Conservation (phyloP, 1,284 basidiomycete genomes). For the Laetiporus sulphureus region DNA sequence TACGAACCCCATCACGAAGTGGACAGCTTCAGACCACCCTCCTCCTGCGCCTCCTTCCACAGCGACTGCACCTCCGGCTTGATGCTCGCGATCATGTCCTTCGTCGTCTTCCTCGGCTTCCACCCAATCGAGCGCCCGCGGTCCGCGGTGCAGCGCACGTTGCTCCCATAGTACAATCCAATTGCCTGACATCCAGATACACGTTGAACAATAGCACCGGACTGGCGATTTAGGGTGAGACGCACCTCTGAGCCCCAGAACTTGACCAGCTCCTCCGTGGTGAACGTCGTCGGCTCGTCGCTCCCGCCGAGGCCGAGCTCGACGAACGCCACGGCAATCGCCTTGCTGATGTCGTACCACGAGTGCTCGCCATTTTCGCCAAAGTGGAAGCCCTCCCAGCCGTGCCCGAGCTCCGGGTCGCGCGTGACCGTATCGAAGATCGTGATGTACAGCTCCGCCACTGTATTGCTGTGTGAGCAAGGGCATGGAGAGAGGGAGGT, state of each 20-base stretch:
- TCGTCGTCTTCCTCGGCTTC: slow-evolving; percentile 26
- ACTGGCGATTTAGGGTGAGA: neutral
- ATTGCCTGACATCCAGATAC: slow-evolving; percentile 10
- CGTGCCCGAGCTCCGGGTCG: slow-evolving; percentile 27
- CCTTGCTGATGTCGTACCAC: slow-evolving; percentile 31
- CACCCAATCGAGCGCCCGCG: slow-evolving; percentile 34
- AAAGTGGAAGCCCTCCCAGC: slow-evolving; percentile 42
- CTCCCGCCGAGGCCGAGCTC: slow-evolving; percentile 22
- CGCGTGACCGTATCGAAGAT: slow-evolving; percentile 4
- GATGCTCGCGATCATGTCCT: slow-evolving; percentile 29
- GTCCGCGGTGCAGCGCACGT: slow-evolving; percentile 34
- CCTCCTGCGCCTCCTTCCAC: neutral
- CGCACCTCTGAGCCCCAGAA: slow-evolving; percentile 19
- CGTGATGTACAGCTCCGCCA: neutral
- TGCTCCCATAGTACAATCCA: slow-evolving; percentile 29
- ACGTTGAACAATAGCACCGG: neutral
- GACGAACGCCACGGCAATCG: slow-evolving; percentile 29
- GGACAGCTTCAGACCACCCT: neutral
- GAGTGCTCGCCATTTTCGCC: slow-evolving; percentile 39
- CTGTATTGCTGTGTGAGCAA: neutral
- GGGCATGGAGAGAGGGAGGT: neutral
- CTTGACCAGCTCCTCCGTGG: slow-evolving; percentile 26
- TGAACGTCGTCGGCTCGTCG: slow-evolving; percentile 27
- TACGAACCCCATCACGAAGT: too few relatives aligned
- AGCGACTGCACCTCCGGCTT: slow-evolving; percentile 10